Percentiles rank a stretch among this genome's conserved stretches.
Evolutionary conservation across 1,139 yeast genomes (phyloP).

Genomic region (Wickerhamiella pararugosa): DNA sequence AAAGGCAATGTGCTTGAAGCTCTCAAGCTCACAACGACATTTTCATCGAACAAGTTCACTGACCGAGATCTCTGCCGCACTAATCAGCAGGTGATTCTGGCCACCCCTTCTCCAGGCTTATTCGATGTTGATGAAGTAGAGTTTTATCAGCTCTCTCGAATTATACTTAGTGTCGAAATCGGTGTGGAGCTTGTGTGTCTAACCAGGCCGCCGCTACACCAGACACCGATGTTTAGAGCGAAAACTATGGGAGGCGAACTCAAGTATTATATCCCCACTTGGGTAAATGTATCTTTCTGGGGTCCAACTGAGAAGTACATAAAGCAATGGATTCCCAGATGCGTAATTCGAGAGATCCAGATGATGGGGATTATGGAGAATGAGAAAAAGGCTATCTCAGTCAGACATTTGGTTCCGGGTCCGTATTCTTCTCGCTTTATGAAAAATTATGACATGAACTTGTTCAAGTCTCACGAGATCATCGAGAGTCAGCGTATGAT

Average conservation of each 20-base stretch:
- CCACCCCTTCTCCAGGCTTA: slow-evolving; percentile 87
- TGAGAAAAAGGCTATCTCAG: slow-evolving; percentile 51
- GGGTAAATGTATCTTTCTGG: slow-evolving; percentile 92
- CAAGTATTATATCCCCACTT: slow-evolving; percentile 74
- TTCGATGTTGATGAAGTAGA: slow-evolving; percentile 82
- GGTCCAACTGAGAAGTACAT: slow-evolving; percentile 30
- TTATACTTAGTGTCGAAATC: slow-evolving; percentile 61
- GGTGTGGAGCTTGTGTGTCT: slow-evolving; percentile 82
- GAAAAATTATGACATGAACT: slow-evolving; percentile 43
- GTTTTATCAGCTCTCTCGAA: slow-evolving; percentile 57
- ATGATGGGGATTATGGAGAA: slow-evolving; percentile 98
- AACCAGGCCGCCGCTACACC: slow-evolving; percentile 82
- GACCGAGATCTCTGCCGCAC: slow-evolving; percentile 83
- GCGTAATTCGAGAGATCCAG: slow-evolving; percentile 86
- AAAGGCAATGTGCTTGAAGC: slow-evolving; percentile 86
- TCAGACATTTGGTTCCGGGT: slow-evolving; percentile 19
- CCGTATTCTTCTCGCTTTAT: slow-evolving; percentile 29
- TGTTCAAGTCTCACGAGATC: slow-evolving; percentile 18
- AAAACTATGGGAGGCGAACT: slow-evolving; percentile 34
- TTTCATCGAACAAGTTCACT: slow-evolving; percentile 64
- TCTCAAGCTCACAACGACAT: slow-evolving; percentile 64
- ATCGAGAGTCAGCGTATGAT: slow-evolving; percentile 15
- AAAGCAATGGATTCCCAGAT: slow-evolving; percentile 77
- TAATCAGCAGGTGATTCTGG: slow-evolving; percentile 65
- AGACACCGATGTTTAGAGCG: slow-evolving; percentile 76